Base-by-base conservation (phyloP, 1,139 yeast genomes). In the Geotrichum candidum region DNA sequence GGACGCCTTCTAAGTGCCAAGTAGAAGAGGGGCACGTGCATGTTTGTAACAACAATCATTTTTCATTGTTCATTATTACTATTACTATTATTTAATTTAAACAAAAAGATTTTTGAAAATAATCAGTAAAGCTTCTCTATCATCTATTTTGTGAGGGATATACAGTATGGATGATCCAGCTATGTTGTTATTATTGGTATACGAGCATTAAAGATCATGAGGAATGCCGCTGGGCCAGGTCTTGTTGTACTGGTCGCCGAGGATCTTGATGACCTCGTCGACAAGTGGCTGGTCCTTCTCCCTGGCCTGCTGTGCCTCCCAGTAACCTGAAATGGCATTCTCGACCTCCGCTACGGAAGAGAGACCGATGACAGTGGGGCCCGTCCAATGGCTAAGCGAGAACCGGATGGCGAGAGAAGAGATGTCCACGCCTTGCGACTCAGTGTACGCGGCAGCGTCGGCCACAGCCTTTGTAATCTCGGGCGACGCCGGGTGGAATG, bases 391-490 rank as follows among this genome's bases (percentile, higher is more conserved):
- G 59, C 82, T 76, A 54, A 88, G 76, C 0, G 96, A 94, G 72
- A 80, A 92, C 64, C 95, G 77, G 0, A 90, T 86, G 2, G 97
- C 90, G 65, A 91, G 74, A 64, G 88, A 95, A 0, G 97, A 96
- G 65, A 92, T 76, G 64, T 89, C 95, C 2, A 82, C 77, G 23
- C 79, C 69, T 1, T 80, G 72, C 1, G 69, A 62, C 51, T 75
- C 68, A 51, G 84, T 77, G 53, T 72, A 68, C 22, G 74, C 69
- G 0, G 92, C 90, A 7, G 88, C 81, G 15, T 78, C 73, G 25
- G 77, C 73, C 6, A 88, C 87, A n/a, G 77, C 77, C 1, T 76
- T 73, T 65, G 82, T 85, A 66, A 92, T 77, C n/a, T 72, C 81
- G n/a, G 73, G 68, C 0, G 86, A 74, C 1, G 90, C 96, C 0